Evolutionary conservation across 2,329 filamentous ascomycete genomes (phyloP).

Genomic region (Aureobasidium subglaciale): DNA sequence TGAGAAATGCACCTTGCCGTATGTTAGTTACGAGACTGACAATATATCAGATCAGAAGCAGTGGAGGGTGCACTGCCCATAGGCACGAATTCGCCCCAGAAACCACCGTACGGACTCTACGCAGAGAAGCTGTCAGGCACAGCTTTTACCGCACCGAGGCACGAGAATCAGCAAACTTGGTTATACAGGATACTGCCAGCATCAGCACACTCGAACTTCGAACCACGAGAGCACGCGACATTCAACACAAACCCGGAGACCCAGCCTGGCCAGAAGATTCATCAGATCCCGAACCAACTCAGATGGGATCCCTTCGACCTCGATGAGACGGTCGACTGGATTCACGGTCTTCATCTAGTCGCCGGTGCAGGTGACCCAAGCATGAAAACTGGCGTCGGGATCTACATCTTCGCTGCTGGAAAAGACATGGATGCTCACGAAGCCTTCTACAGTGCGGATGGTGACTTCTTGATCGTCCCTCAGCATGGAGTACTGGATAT

Average conservation of each 20-base stretch:
- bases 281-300: slow-evolving; percentile 73
- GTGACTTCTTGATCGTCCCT: slow-evolving; percentile 59
- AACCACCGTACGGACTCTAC: slow-evolving; percentile 70
- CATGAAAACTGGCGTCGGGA: slow-evolving; percentile 70
- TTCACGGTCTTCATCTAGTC: slow-evolving; percentile 62
- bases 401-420: slow-evolving; percentile 73
- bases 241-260: slow-evolving; percentile 46
- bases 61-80: slow-evolving; percentile 66
- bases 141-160: slow-evolving; percentile 51
- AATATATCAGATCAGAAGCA: slow-evolving; percentile 60
- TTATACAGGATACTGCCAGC: slow-evolving; percentile 52
- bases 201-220: slow-evolving; percentile 51
- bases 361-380: slow-evolving; percentile 74
- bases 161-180: slow-evolving; percentile 53
- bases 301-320: slow-evolving; percentile 75
- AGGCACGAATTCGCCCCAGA: slow-evolving; percentile 75
- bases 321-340: slow-evolving; percentile 61
- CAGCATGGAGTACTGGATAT: slow-evolving; percentile 60
- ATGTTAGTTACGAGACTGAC: neutral
- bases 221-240: slow-evolving; percentile 41
- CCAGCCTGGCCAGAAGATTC: slow-evolving; percentile 50
- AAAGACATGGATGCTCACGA: slow-evolving; percentile 66
- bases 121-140: slow-evolving; percentile 62
- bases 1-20: slow-evolving; percentile 34
- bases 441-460: slow-evolving; percentile 77